Conservation (phyloP, 2,329 filamentous ascomycete genomes). For the Penicillium sp. region DNA sequence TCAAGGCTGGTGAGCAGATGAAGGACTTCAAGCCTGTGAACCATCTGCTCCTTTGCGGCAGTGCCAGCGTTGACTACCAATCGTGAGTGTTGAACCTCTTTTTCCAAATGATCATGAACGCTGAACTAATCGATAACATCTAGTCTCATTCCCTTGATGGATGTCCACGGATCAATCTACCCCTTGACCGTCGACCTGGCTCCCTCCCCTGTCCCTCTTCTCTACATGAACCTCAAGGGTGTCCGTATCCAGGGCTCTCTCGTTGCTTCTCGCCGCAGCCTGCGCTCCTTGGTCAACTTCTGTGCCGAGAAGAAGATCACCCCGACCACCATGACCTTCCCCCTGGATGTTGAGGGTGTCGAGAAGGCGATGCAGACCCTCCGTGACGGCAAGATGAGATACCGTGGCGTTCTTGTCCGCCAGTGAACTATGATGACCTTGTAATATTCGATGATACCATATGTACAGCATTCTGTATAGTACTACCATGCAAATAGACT, state of each 20-base stretch:
- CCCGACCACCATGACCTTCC: constrained; percentile 60
- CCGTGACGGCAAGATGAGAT: constrained; percentile 43
- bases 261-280: constrained; percentile 57
- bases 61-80: constrained; percentile 20
- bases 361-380: constrained; percentile 41
- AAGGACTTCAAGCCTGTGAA: constrained; percentile 20
- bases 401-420: constrained; percentile 42
- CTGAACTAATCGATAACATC: constrained; percentile 1
- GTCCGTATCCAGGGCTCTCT: constrained; percentile 59
- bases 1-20: constrained; percentile 17
- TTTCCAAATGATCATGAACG: background rate
- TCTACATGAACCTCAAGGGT: constrained; percentile 46
- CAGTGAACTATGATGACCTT: background rate
- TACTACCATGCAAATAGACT: background rate
- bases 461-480: background rate
- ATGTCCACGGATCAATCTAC: constrained; percentile 21
- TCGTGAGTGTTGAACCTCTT: constrained; percentile 13
- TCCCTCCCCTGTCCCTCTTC: constrained; percentile 15
- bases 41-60: constrained; percentile 22
- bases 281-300: constrained; percentile 57
- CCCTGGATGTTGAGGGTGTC: constrained; percentile 41
- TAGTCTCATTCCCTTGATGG: constrained; percentile 22
- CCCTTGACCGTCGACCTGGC: constrained; percentile 21
- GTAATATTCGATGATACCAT: background rate
- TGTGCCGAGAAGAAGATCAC: constrained; percentile 55